Evolutionary conservation across 78 protist genomes (phyloP).

Genomic region (Dictyostelium firmibasis): DNA sequence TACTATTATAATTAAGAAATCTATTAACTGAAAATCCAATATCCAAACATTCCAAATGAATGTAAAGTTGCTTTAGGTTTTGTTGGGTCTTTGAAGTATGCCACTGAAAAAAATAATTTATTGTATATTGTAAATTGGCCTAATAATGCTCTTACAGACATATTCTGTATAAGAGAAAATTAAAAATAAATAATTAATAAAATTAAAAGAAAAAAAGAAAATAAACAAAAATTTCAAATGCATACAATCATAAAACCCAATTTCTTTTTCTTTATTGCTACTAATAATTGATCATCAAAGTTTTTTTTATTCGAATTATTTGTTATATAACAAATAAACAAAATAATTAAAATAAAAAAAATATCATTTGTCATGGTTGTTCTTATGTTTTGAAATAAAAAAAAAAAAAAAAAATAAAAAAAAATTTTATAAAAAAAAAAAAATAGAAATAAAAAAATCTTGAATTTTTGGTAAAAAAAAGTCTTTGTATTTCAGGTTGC

Average conservation of each 20-base stretch:
- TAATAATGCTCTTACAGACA: background rate
- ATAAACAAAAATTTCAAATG: background rate
- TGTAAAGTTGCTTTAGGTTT: background rate
- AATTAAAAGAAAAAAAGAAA: too few relatives aligned
- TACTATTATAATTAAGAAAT: background rate
- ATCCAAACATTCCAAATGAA: background rate
- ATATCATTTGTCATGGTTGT: too few relatives aligned
- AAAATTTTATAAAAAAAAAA: too few relatives aligned
- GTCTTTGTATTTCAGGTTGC: too few relatives aligned
- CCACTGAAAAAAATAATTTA: background rate
- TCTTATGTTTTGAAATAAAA: too few relatives aligned
- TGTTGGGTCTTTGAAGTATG: background rate
- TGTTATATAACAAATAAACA: background rate
- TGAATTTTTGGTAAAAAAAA: too few relatives aligned
- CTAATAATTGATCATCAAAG: background rate
- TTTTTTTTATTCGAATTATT: background rate
- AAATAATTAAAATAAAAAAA: background rate
- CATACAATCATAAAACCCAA: background rate
- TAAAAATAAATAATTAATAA: background rate
- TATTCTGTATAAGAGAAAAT: background rate
- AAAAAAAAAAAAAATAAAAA: too few relatives aligned
- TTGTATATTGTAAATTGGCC: background rate
- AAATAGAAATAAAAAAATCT: too few relatives aligned
- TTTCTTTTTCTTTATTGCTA: background rate
- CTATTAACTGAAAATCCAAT: background rate